phyloP scores from a whole-genome alignment of 2,329 filamentous ascomycete species.

The Cercospora nicotianae region DNA sequence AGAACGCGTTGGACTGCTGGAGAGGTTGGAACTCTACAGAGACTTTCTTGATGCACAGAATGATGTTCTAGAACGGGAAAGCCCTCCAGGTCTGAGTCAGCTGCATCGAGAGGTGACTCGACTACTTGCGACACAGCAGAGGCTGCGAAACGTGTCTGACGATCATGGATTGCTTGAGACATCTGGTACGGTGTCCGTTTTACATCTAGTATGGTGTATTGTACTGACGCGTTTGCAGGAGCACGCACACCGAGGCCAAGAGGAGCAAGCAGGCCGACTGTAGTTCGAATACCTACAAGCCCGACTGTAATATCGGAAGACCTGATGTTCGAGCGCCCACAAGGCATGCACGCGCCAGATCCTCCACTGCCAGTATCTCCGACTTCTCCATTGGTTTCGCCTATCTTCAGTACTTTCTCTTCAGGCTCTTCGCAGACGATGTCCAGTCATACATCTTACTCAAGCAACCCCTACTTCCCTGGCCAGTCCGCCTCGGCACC shows the following conservation, averaged over 20 bases:
- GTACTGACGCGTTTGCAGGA: slow-evolving; percentile 14
- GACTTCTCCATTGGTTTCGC: slow-evolving; percentile 36
- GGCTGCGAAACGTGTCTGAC: slow-evolving; percentile 4
- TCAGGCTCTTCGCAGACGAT: slow-evolving; percentile 46
- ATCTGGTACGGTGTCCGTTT: slow-evolving; percentile 5
- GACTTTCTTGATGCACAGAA: slow-evolving; percentile 47
- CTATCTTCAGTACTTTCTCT: slow-evolving; percentile 40
- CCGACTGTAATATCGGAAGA: slow-evolving; percentile 22
- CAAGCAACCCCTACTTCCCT: slow-evolving; percentile 21
- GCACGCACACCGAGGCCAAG: slow-evolving; percentile 24
- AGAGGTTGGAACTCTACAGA: slow-evolving; percentile 53
- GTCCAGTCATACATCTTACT: slow-evolving; percentile 36
- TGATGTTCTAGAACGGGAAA: slow-evolving; percentile 25
- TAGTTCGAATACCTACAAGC: slow-evolving; percentile 23
- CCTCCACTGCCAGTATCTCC: slow-evolving; percentile 40
- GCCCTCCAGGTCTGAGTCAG: slow-evolving; percentile 5
- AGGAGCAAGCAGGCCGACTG: slow-evolving; percentile 13
- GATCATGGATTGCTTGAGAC: neutral
- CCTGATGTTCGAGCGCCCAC: neutral
- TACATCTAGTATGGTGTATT: neutral
- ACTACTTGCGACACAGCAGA: slow-evolving; percentile 21
- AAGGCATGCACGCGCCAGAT: slow-evolving; percentile 7
- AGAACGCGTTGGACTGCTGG: slow-evolving; percentile 48
- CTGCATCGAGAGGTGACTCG: slow-evolving; percentile 8
- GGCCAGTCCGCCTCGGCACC: slow-evolving; percentile 20